Conservation (phyloP, 257 asterid genomes). For the Solanum appendiculatum region DNA sequence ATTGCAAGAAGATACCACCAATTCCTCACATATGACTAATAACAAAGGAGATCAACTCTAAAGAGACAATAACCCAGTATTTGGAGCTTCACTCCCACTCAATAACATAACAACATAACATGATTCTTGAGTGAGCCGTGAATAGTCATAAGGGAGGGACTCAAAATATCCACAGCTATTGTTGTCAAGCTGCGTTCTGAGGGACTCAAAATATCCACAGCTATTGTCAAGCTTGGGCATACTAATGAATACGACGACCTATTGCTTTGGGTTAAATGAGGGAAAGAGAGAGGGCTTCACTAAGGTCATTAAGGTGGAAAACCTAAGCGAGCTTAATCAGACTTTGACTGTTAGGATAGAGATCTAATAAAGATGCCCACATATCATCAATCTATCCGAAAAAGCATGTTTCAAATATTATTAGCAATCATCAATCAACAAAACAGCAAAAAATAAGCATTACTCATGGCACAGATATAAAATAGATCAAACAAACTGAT, state of each 20-base stretch:
- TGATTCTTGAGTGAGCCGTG: neutral
- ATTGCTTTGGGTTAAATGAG: neutral
- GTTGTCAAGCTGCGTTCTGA: too few relatives aligned
- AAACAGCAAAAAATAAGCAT: too few relatives aligned
- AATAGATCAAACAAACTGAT: neutral
- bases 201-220: too few relatives aligned
- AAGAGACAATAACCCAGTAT: neutral
- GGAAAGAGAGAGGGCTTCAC: neutral
- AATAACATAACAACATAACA: neutral
- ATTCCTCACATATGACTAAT: neutral
- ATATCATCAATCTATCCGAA: too few relatives aligned
- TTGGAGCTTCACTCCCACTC: neutral
- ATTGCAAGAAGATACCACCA: neutral
- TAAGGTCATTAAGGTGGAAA: neutral
- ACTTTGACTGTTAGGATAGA: neutral
- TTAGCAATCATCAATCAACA: neutral
- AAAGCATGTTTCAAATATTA: neutral
- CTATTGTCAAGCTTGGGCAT: too few relatives aligned
- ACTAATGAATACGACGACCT: neutral
- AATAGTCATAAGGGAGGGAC: too few relatives aligned
- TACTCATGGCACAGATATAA: neutral
- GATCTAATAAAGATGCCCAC: neutral
- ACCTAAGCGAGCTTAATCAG: neutral
- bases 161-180: too few relatives aligned
- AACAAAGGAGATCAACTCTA: neutral